phyloP scores from a whole-genome alignment of 1,284 basidiomycete genomes.

The Austroboletus niveus region DNA sequence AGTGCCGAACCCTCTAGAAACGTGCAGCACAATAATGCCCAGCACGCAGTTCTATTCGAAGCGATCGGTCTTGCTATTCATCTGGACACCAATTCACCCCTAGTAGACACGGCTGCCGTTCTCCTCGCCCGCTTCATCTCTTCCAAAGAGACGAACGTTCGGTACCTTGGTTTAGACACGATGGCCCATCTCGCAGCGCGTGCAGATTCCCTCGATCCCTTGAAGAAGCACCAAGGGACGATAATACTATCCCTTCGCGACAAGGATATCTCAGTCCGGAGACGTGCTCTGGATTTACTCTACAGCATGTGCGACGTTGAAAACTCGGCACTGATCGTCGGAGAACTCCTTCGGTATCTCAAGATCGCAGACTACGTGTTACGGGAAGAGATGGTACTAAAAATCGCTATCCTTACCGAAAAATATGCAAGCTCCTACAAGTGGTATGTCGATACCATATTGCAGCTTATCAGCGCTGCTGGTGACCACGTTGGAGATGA shows the following conservation, averaged over 20 bases:
- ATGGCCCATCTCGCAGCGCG: conserved; percentile 98
- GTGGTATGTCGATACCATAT: conserved; percentile 96
- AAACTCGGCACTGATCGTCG: conserved; percentile 94
- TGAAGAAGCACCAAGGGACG: conserved; percentile 95
- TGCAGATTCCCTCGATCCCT: conserved; percentile 84
- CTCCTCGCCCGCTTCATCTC: conserved; percentile 94
- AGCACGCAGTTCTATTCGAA: conserved; percentile 98
- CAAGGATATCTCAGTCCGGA: conserved; percentile 95
- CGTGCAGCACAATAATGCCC: conserved; percentile 98
- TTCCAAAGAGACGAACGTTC: conserved; percentile 97
- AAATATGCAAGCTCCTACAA: conserved; percentile 94
- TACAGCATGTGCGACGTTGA: conserved; percentile 99
- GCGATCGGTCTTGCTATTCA: conserved; percentile 98
- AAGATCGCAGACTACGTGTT: conserved; percentile 94
- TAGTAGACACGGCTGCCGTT: conserved; percentile 89
- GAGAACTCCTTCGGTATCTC: conserved; percentile 90
- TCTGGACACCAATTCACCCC: conserved; percentile 86
- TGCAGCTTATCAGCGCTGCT: conserved; percentile 93
- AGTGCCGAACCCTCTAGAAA: conserved; percentile 92
- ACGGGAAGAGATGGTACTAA: conserved; percentile 97
- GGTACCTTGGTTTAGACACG: conserved; percentile 96
- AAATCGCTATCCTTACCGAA: conserved; percentile 97
- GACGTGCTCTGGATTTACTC: conserved; percentile 91
- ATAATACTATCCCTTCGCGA: conserved; percentile 95
- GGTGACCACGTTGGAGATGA: conserved; percentile 99